phyloP scores from a whole-genome alignment of 331 rosid species.

The Malus hybrid region DNA sequence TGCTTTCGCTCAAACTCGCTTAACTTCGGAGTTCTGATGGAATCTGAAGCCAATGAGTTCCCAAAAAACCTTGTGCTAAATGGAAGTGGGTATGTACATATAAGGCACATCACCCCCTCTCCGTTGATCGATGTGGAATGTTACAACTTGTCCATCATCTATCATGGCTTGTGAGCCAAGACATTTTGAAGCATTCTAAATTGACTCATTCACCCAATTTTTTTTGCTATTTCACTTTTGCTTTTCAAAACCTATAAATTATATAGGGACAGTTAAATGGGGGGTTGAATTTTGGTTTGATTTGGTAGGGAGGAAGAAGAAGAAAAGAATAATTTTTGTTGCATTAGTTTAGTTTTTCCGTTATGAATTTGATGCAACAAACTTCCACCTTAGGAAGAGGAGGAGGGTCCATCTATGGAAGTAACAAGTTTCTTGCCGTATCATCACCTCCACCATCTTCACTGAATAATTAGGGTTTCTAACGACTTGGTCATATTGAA shows the following conservation, averaged over 20 bases:
- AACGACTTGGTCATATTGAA: too few species aligned
- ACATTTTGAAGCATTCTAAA: background rate
- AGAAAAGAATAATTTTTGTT: background rate
- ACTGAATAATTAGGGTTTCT: too few species aligned
- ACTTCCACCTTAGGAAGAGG: background rate
- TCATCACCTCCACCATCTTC: background rate
- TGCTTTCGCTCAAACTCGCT: too few species aligned
- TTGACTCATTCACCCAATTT: background rate
- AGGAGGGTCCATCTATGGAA: background rate
- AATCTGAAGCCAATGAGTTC: too few species aligned
- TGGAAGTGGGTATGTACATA: too few species aligned
- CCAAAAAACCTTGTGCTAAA: too few species aligned
- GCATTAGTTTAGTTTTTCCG: constrained; percentile 12
- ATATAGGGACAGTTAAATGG: constrained; percentile 23
- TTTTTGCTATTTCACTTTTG: background rate
- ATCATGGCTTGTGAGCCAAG: constrained; percentile 7
- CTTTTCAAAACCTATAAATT: constrained; percentile 1
- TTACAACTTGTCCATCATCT: background rate
- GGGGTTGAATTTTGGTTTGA: constrained; percentile 41
- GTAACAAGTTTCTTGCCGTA: background rate
- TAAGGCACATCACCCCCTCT: too few species aligned
- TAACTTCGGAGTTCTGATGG: too few species aligned
- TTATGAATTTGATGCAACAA: constrained; percentile 9
- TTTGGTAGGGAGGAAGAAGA: constrained; percentile 20
- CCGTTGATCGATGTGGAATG: too few species aligned